Conservation (phyloP, 768 basidiomycete genomes). For the Lyophyllum semitale region DNA sequence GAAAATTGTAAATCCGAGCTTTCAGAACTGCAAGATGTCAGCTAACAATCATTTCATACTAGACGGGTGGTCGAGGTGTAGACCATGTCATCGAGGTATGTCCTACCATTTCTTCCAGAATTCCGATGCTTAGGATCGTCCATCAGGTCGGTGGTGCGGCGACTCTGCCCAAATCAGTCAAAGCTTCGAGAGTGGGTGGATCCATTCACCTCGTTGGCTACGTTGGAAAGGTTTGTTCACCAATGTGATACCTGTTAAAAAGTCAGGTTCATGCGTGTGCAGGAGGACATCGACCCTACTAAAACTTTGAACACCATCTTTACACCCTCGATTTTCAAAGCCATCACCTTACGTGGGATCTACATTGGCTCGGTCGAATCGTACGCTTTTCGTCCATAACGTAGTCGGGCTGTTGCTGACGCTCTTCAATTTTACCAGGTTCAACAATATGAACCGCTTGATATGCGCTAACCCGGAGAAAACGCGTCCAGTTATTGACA, state of each 20-base stretch:
- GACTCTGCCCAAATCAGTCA: constrained; percentile 46
- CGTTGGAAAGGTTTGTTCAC: constrained; percentile 34
- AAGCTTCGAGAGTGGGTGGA: constrained; percentile 39
- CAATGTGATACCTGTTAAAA: not conserved
- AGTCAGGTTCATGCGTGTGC: not conserved
- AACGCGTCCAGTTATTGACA: constrained; percentile 54
- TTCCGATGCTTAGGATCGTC: not conserved
- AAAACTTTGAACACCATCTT: constrained; percentile 24
- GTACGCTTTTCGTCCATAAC: constrained; percentile 30
- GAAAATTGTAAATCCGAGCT: constrained; percentile 38
- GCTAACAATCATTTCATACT: constrained; percentile 28
- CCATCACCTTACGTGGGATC: constrained; percentile 47
- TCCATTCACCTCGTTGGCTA: constrained; percentile 49
- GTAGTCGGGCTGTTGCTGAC: not conserved
- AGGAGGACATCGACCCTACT: constrained; percentile 23
- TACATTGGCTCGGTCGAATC: constrained; percentile 54
- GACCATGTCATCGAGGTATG: not conserved
- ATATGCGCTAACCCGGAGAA: constrained; percentile 38
- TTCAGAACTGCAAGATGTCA: constrained; percentile 12
- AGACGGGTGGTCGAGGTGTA: constrained; percentile 51
- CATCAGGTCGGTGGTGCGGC: not conserved
- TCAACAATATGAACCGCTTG: constrained; percentile 51
- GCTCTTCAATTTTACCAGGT: constrained; percentile 28
- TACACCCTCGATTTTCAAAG: constrained; percentile 4
- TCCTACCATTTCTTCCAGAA: not conserved